Percentiles rank a stretch among this genome's conserved stretches.
Evolutionary conservation across 441 rosid species (phyloP).

Genomic region (Populus hybrid): DNA sequence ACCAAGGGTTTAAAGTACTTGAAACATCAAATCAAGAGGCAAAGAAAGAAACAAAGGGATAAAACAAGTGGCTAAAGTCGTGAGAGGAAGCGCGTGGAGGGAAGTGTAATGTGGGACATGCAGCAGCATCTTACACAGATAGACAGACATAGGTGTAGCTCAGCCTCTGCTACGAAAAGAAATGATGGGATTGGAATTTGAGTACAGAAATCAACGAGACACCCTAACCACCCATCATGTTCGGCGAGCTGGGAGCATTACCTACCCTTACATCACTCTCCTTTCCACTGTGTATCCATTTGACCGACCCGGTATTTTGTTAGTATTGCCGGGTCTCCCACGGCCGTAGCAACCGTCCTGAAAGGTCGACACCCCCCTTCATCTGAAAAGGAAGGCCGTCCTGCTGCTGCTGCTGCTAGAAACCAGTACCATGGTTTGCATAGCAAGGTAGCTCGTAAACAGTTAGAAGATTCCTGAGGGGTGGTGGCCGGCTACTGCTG

Average conservation of each 20-base stretch:
- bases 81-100: not conserved
- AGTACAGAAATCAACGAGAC: slow-evolving; percentile 15
- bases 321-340: not conserved
- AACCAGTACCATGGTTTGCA: too few relatives aligned
- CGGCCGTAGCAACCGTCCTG: not conserved
- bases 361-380: not conserved
- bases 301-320: not conserved
- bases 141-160: not conserved
- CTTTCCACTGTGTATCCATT: not conserved
- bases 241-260: slow-evolving; percentile 27
- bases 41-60: too few relatives aligned
- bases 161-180: not conserved
- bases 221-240: slow-evolving; percentile 31
- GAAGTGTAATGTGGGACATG: not conserved
- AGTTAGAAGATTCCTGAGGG: slow-evolving; percentile 5
- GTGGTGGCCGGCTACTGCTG: not conserved
- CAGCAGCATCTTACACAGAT: not conserved
- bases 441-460: too few relatives aligned
- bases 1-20: too few relatives aligned
- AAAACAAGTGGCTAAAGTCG: not conserved
- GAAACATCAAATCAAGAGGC: too few relatives aligned
- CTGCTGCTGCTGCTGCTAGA: not conserved
- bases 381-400: not conserved
- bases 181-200: slow-evolving; percentile 26
- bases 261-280: slow-evolving; percentile 14